Evolutionary conservation across 2,329 filamentous ascomycete species (phyloP).

Genomic region (Cladosporium cucumerinum): DNA sequence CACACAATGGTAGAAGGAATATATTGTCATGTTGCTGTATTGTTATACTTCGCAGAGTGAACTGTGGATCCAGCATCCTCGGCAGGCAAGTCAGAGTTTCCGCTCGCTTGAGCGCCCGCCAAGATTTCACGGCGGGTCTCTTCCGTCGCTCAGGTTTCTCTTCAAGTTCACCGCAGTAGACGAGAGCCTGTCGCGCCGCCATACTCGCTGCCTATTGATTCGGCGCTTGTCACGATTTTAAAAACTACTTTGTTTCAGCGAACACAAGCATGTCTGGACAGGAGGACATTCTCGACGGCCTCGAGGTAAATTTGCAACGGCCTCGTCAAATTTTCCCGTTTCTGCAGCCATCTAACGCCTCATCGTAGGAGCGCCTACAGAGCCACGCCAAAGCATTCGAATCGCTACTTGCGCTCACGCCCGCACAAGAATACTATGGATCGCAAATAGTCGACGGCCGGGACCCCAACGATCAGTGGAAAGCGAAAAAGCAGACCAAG

Average conservation of each 20-base stretch:
- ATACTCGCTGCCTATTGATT: constrained; percentile 2
- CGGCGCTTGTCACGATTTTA: neutral
- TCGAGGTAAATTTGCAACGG: constrained; percentile 34
- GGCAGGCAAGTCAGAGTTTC: neutral
- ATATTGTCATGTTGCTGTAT: neutral
- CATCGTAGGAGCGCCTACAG: constrained; percentile 50
- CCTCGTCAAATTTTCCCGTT: neutral
- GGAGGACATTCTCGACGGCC: constrained; percentile 24
- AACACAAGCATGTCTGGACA: constrained; percentile 19
- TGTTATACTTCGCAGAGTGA: neutral
- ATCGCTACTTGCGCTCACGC: constrained; percentile 80
- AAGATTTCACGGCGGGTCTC: constrained; percentile 11
- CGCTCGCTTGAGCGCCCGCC: neutral
- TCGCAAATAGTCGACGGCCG: constrained; percentile 53
- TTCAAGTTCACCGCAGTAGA: constrained; percentile 13
- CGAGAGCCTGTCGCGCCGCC: neutral
- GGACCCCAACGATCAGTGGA: constrained; percentile 86
- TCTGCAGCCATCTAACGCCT: constrained; percentile 20
- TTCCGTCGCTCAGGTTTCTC: constrained; percentile 6
- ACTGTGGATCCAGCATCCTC: neutral
- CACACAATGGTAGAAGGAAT: neutral
- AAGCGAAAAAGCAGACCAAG: constrained; percentile 92
- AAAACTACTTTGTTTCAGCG: neutral
- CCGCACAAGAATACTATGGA: constrained; percentile 80
- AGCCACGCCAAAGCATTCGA: constrained; percentile 73